Evolutionary conservation across 208 protist species (phyloP).

Genomic region (Trypanosoma melophagium): DNA sequence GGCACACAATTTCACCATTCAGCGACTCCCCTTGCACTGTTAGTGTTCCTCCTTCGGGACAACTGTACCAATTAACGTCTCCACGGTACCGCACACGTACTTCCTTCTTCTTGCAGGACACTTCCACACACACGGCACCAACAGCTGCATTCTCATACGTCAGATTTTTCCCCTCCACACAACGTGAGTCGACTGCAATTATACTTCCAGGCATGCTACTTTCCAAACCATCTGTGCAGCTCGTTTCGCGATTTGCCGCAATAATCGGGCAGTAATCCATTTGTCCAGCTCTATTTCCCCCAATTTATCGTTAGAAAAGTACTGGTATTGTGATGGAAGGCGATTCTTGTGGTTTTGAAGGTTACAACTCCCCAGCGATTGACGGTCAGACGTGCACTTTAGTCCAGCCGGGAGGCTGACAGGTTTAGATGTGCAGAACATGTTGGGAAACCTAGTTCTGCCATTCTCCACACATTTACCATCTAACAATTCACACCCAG

Average conservation of each 20-base stretch:
- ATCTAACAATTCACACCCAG: conserved; percentile 27
- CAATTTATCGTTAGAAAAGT: too few species aligned
- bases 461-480: conserved; percentile 30
- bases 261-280: too few species aligned
- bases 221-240: neutral
- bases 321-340: neutral
- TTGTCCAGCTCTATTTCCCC: too few species aligned
- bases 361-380: neutral
- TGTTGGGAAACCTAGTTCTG: neutral
- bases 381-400: neutral
- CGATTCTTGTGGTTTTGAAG: neutral
- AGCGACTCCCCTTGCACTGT: neutral
- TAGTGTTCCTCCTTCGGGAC: neutral
- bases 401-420: neutral
- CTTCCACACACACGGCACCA: neutral
- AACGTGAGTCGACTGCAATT: neutral
- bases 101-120: too few species aligned
- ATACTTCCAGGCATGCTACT: neutral
- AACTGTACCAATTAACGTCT: neutral
- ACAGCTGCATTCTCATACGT: neutral
- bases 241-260: neutral
- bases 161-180: neutral
- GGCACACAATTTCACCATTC: neutral
- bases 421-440: neutral
- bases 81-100: neutral